Conservation (phyloP, 805 yeast genomes). For the Yarrowia sp. region DNA sequence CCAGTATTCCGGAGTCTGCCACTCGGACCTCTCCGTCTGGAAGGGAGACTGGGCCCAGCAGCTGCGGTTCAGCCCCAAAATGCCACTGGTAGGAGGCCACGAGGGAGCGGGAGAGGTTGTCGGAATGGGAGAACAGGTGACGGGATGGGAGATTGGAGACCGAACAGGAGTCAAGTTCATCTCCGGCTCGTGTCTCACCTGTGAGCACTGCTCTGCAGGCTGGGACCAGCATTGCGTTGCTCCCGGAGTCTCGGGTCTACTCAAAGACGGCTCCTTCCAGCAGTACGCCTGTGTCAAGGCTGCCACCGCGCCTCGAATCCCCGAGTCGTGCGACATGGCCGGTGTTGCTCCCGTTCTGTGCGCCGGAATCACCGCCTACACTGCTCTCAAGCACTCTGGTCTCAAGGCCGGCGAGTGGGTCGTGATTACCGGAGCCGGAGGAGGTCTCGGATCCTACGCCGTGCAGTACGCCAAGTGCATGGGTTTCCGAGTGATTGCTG, state of each 20-base stretch:
- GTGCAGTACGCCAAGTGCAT: slow-evolving; percentile 72
- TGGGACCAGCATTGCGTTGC: slow-evolving; percentile 67
- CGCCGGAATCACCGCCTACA: slow-evolving; percentile 90
- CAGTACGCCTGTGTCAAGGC: slow-evolving; percentile 88
- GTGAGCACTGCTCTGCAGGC: slow-evolving; percentile 68
- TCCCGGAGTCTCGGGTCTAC: slow-evolving; percentile 80
- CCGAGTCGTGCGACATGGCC: slow-evolving; percentile 70
- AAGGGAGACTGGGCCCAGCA: slow-evolving; percentile 93
- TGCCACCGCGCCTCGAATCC: slow-evolving; percentile 77
- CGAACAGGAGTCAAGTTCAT: slow-evolving; percentile 82
- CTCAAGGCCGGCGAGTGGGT: slow-evolving; percentile 71
- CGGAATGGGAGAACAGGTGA: slow-evolving; percentile 65
- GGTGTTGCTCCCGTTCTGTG: slow-evolving; percentile 77
- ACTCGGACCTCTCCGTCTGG: slow-evolving; percentile 92
- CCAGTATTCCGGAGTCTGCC: slow-evolving; percentile 89
- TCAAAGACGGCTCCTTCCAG: slow-evolving; percentile 88
- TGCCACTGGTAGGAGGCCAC: slow-evolving; percentile 83
- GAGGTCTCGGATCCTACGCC: slow-evolving; percentile 74
- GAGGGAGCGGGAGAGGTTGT: slow-evolving; percentile 88
- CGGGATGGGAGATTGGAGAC: slow-evolving; percentile 73
- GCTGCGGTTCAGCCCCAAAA: slow-evolving; percentile 74
- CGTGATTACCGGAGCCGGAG: slow-evolving; percentile 74
- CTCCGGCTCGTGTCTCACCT: slow-evolving; percentile 69
- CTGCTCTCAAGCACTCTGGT: slow-evolving; percentile 78
- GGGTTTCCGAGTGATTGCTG: slow-evolving; percentile 69